These are phyloP conservation scores for Harringtonia aguacate DNA, from an alignment of 2,329 filamentous ascomycete species.

Conservation along the genomic window DNA sequence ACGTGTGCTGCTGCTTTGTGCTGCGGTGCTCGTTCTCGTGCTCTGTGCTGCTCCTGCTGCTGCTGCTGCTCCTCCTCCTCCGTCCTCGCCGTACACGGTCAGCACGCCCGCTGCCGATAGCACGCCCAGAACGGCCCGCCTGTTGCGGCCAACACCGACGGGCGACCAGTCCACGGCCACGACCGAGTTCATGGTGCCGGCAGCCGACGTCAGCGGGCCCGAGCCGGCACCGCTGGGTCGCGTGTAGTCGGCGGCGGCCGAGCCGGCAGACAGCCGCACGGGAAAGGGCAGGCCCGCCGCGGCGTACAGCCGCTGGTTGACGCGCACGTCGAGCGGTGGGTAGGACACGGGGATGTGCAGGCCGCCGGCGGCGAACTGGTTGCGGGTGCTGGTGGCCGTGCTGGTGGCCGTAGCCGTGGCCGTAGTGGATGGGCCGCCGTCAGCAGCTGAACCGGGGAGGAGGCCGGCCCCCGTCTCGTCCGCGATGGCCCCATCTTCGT, in stretches of 20 bases:
- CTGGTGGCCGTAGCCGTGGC: slow-evolving; percentile 7
- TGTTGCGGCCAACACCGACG: slow-evolving; percentile 41
- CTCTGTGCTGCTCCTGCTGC: slow-evolving; percentile 2
- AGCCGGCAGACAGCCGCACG: not conserved
- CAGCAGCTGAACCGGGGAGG: not conserved
- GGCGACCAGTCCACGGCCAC: slow-evolving; percentile 48
- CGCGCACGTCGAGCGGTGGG: slow-evolving; percentile 26
- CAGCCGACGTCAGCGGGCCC: slow-evolving; percentile 34
- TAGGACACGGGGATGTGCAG: slow-evolving; percentile 23
- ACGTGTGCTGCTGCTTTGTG: not conserved
- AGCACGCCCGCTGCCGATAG: slow-evolving; percentile 40
- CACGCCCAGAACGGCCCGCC: slow-evolving; percentile 38
- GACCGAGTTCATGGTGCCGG: slow-evolving; percentile 42
- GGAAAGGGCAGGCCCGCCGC: slow-evolving; percentile 24
- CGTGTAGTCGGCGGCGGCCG: slow-evolving; percentile 6
- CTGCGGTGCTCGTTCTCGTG: slow-evolving; percentile 3
- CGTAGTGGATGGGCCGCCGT: slow-evolving; percentile 9
- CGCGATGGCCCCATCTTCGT: slow-evolving; percentile 10
- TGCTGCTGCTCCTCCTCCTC: too few relatives aligned
- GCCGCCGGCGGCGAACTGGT: slow-evolving; percentile 22
- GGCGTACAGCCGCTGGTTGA: slow-evolving; percentile 34
- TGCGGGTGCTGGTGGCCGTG: slow-evolving; percentile 10
- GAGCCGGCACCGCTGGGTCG: slow-evolving; percentile 29
- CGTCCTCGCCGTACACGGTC: slow-evolving; percentile 38
- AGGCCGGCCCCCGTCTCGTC: slow-evolving; percentile 13